Conservation (phyloP, 441 rosid genomes). For the Metrosideros polymorpha region DNA sequence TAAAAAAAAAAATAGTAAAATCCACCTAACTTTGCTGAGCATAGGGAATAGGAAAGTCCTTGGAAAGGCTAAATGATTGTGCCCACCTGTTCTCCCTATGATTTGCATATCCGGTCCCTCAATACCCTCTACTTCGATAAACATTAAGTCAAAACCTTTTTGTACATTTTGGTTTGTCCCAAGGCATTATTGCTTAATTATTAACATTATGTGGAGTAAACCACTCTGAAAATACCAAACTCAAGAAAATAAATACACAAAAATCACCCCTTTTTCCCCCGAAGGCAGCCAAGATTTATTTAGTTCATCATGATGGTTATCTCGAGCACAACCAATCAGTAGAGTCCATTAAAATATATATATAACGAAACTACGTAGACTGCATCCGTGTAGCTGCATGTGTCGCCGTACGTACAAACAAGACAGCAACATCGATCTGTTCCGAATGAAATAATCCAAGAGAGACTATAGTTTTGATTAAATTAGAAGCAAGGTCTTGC, state of each 20-base stretch:
- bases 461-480: background rate
- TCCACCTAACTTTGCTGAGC: background rate
- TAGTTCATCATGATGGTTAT: background rate
- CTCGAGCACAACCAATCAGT: background rate
- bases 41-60: background rate
- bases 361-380: background rate
- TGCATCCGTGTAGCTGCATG: background rate
- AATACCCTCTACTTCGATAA: background rate
- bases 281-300: background rate
- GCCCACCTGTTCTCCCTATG: background rate
- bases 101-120: background rate
- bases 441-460: background rate
- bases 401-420: background rate
- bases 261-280: background rate
- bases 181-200: background rate
- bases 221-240: background rate
- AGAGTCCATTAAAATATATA: background rate
- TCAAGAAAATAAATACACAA: background rate
- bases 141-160: background rate
- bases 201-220: background rate
- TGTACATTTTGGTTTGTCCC: background rate
- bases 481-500: background rate
- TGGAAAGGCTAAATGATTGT: background rate
- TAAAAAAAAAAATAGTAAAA: background rate
- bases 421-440: background rate